Evolutionary conservation across 352 stramenopile genomes (phyloP), one percentile per base, ranked within the genome.

Genomic region (Phytophthora brassicae): DNA sequence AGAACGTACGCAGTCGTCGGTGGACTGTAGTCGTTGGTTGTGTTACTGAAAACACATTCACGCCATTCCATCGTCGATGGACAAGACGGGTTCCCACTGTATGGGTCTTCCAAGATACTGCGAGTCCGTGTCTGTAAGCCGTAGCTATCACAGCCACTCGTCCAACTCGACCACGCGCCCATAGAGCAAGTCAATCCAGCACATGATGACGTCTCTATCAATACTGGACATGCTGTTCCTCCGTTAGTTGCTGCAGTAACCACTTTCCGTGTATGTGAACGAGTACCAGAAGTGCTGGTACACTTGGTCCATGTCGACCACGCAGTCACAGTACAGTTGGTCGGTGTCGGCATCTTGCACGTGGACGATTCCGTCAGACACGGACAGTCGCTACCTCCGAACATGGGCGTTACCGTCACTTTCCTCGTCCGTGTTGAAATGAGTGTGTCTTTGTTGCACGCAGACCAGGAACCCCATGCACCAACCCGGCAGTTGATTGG

Each of bases 251-350:
- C 44, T 1, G 51, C 45, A 0, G 77, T 73, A 1, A 82, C 50
- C 2, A 92, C 59, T 6, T 67, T 75, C 7, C 80, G 66, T 0
- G 65, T 86, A 2, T 56, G 66, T 0, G 57, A 68, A 24, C 76
- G 81, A 5, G 59, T 70, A 0, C 70, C 70, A 0, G 71, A 71
- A 19, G 61, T 57, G n/a, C 58, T 64, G 26, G 75, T 53, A 31
- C 83, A 92, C 17, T 70, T 73, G 17, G 50, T 77, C 79, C 77
- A 92, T 4, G 48, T 6, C 0, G 70, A 77, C 71, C 69, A 90
- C 19, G 63, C 64, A 11, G 53, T 64, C 7, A 90, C 75, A 0
- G 77, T 60, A 44, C 80, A 92, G 46, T 81, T 61, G 2, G 80
- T 62, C 0, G 71, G 65, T 7, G 49, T 61, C 55, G 74, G 78